A percentile compares a stretch with the other conserved stretches of the same genome.
These are phyloP conservation scores for Gastrodia elata DNA, from an alignment of 106 monocot species.

Conservation along the genomic window DNA sequence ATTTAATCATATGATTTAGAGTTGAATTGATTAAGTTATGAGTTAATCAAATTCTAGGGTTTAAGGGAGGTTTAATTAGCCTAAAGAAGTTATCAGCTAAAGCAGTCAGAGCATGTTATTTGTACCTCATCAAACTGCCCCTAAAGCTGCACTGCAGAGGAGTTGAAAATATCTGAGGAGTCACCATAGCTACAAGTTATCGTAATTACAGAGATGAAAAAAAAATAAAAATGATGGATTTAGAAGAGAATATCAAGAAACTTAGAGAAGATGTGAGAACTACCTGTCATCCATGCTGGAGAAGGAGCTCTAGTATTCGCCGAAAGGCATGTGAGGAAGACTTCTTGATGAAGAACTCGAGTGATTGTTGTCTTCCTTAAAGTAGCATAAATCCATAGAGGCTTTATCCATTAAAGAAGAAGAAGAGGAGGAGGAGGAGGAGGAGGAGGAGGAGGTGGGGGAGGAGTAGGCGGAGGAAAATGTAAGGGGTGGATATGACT, in stretches of 20 bases:
- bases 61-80: no score
- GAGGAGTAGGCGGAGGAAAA: no score
- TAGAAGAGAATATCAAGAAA: background rate
- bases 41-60: no score
- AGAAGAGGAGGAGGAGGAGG: background rate
- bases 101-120: no score
- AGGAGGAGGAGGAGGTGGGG: background rate
- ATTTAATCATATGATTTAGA: no score
- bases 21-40: no score
- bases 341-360: constrained; percentile 5
- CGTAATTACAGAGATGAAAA: background rate
- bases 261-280: background rate
- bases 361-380: constrained; percentile 1
- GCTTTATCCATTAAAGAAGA: background rate
- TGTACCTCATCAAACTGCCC: constrained; percentile 5
- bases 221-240: background rate
- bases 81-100: no score
- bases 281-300: constrained; percentile 7
- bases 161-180: background rate
- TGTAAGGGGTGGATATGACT: background rate
- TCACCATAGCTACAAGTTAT: background rate
- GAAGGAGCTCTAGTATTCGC: constrained; percentile 6
- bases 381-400: constrained; percentile 8
- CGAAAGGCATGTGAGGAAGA: constrained; percentile 1
- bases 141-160: background rate